Base-by-base conservation (phyloP, 2,329 filamentous ascomycete genomes). In the Aciculosporium take region DNA sequence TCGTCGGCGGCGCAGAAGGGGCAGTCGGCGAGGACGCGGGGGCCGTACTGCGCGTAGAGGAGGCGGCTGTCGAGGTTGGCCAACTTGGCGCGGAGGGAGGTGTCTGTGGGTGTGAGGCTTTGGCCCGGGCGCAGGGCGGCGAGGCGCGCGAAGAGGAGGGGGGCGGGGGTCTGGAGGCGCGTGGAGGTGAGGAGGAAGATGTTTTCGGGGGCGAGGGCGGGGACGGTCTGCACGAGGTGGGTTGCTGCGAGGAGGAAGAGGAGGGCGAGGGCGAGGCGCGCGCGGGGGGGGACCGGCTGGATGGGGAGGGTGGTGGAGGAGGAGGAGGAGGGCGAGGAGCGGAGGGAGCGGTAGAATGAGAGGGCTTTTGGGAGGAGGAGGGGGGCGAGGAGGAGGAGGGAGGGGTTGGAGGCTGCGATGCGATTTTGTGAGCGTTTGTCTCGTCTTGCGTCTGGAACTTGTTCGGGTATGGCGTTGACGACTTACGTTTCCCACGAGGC, bases 41-140 rank as follows among this genome's bases (percentile, higher is more conserved):
- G 84, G 2, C 91, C 91, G 61, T 78, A 93, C 45, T 82, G 78
- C 40, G 93, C 70, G 63, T 95, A 96, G 7, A 94, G 68, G 45
- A 91, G 72, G 41, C 84, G 73, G 37, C 81, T 81, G 49, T 85
- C 78, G 41, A 80, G 64, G 45, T 74, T 80, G 49, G 76, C 72
- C 55, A 96, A 79, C 51, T 79, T 79, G 21, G 66, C 62, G 40
- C 77, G 72, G 8, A 96, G 69, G 20, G 69, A 62, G 39, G 74
- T 67, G 61, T 96, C 88, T 10, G 58, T 45, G 0, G 62, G 47
- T 0, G 74, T 79, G 2, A 84, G 67, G 8, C 50, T 49, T 31
- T 51, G 50, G 28, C 49, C 50, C 0, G 71, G 64, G 0, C 80
- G 72, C 1, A 80, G 55, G 2, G 69, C 59, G 4, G 70, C 61